Percentiles rank a stretch among this genome's conserved stretches.
phyloP scores from a whole-genome alignment of 352 stramenopile genomes.

The Phytophthora litchii region DNA sequence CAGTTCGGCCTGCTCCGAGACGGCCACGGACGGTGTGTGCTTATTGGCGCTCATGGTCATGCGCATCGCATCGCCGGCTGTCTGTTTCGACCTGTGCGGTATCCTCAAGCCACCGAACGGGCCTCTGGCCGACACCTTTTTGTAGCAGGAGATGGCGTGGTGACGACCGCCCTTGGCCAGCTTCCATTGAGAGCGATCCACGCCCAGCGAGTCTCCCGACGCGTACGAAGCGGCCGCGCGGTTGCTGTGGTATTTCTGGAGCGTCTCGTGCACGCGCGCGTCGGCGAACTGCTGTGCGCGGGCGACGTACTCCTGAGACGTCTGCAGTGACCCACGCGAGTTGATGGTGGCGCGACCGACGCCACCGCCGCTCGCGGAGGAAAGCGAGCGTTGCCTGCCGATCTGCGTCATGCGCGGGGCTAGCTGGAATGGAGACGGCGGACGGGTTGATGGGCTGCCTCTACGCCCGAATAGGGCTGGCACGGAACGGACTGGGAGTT shows the following conservation, averaged over 20 bases:
- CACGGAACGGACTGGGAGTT: slow-evolving; percentile 4
- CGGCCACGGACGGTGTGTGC: slow-evolving; percentile 12
- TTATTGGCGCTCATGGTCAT: slow-evolving; percentile 30
- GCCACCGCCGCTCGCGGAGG: slow-evolving; percentile 13
- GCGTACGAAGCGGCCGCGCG: slow-evolving; percentile 29
- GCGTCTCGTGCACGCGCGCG: slow-evolving; percentile 38
- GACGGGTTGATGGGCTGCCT: slow-evolving; percentile 5
- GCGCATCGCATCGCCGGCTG: slow-evolving; percentile 5
- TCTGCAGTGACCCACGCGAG: slow-evolving; percentile 31
- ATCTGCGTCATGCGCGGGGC: slow-evolving; percentile 18
- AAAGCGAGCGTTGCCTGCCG: slow-evolving; percentile 20
- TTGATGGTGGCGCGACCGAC: slow-evolving; percentile 12
- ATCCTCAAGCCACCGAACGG: slow-evolving; percentile 19
- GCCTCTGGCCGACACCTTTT: slow-evolving; percentile 25
- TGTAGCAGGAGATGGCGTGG: slow-evolving; percentile 50
- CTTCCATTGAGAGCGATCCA: slow-evolving; percentile 55
- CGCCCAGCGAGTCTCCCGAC: slow-evolving; percentile 7
- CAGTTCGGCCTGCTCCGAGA: slow-evolving; percentile 41
- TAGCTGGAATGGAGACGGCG: slow-evolving; percentile 3
- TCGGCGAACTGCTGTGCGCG: slow-evolving; percentile 41
- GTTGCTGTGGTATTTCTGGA: slow-evolving; percentile 50
- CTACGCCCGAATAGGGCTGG: slow-evolving; percentile 1
- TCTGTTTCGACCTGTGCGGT: slow-evolving; percentile 11
- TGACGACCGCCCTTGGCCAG: slow-evolving; percentile 42
- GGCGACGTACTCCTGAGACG: slow-evolving; percentile 37